Percentiles rank a stretch among this genome's conserved stretches.
These are phyloP conservation scores for Elsinoe australis DNA, from an alignment of 2,329 filamentous ascomycete genomes.

Conservation along the genomic window DNA sequence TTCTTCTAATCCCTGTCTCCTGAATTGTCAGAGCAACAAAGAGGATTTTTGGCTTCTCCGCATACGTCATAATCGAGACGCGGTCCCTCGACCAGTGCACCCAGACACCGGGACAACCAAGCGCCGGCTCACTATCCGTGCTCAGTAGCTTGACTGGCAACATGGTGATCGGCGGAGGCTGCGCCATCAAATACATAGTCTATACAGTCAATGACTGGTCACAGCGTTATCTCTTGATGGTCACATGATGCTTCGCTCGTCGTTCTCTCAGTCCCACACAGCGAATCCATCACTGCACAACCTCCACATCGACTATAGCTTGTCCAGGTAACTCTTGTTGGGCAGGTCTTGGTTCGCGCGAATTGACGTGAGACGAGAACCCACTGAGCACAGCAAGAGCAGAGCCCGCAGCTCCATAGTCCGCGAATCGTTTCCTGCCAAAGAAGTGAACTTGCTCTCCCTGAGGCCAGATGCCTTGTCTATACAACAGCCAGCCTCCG, in stretches of 20 bases:
- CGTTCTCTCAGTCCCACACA: no score
- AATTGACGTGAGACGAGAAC: background rate
- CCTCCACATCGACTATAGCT: constrained; percentile 2
- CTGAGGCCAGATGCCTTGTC: constrained; percentile 26
- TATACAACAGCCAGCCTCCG: constrained; percentile 17
- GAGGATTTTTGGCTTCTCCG: constrained; percentile 13
- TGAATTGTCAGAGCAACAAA: constrained; percentile 13
- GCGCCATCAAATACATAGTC: background rate
- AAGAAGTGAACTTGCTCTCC: constrained; percentile 30
- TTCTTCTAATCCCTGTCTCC: background rate
- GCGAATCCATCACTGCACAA: background rate
- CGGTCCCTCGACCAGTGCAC: background rate
- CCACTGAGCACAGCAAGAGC: constrained; percentile 26
- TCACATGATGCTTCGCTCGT: no score
- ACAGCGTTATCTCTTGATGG: background rate
- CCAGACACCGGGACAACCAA: background rate
- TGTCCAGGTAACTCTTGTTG: background rate
- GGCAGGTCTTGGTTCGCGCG: background rate
- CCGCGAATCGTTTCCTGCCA: constrained; percentile 28
- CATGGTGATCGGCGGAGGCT: background rate
- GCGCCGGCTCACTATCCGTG: background rate
- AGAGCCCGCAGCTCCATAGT: constrained; percentile 31
- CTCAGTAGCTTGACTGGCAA: background rate
- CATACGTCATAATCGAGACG: constrained; percentile 6
- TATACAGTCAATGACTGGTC: no score